A percentile compares a stretch with the other conserved stretches of the same genome.
These are phyloP conservation scores for Arachis monticola DNA, from an alignment of 331 rosid species.

Conservation along the genomic window DNA sequence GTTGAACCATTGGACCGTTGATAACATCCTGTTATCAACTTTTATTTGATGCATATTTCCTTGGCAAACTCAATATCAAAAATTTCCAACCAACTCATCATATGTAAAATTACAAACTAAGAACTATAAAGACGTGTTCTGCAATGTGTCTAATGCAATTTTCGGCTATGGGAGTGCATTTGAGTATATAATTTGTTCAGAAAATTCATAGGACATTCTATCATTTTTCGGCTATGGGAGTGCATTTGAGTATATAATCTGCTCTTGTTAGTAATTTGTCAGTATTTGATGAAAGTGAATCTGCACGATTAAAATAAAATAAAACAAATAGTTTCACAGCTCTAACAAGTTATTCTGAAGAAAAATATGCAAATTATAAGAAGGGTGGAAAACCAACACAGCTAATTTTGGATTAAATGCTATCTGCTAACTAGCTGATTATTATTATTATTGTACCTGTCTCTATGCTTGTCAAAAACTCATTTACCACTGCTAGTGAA, in stretches of 20 bases:
- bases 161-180: slow-evolving; percentile 6
- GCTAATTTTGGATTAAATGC: too few relatives aligned
- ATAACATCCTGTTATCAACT: too few relatives aligned
- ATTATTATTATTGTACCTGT: too few relatives aligned
- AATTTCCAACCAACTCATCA: slow-evolving; percentile 27
- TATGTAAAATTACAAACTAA: slow-evolving; percentile 41
- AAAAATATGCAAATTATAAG: too few relatives aligned
- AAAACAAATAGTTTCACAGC: too few relatives aligned
- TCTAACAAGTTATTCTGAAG: neutral
- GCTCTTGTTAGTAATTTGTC: neutral
- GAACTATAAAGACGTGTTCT: slow-evolving; percentile 23
- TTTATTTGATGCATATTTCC: slow-evolving; percentile 28
- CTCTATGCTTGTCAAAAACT: too few relatives aligned
- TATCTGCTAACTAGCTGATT: too few relatives aligned
- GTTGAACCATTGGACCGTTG: slow-evolving; percentile 83
- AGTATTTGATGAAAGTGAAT: too few relatives aligned
- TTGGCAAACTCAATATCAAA: slow-evolving; percentile 28
- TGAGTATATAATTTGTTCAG: slow-evolving; percentile 32
- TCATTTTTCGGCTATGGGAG: neutral
- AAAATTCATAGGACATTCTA: slow-evolving; percentile 19
- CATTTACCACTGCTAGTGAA: too few relatives aligned
- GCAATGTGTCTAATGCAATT: slow-evolving; percentile 34
- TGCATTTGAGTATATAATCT: too few relatives aligned
- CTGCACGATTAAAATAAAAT: too few relatives aligned
- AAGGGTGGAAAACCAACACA: too few relatives aligned